Base-by-base conservation (phyloP, 1,139 yeast genomes). In the Hemisphaericaspora xylanilytica region DNA sequence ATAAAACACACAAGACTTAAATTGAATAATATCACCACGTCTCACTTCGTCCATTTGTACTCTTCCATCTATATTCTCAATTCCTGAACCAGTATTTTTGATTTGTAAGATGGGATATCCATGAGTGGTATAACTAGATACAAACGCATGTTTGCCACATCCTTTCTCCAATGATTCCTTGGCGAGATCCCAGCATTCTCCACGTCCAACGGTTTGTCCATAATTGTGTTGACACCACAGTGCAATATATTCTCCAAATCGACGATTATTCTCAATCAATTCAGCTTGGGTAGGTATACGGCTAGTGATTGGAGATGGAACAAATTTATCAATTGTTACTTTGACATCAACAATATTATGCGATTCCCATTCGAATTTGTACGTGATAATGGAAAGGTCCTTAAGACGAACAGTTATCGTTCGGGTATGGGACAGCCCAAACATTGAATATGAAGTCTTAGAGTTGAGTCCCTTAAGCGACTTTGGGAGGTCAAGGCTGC, bases 181-280 rank as follows among this genome's bases (percentile, higher is more conserved):
- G 1, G 88, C 90, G 43, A 84, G 67, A 31, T 85, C 85, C 90
- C 90, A 84, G 59, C 92, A 84, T 53, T 84, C 90, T 8, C 92
- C 92, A 37, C 75, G 61, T 2, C 86, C 87, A 6, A 84, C 85
- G 39, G 67, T 68, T 34, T 67, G 65, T 2, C 84, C 85, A 34
- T 63, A 52, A 32, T 70, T 69, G 29, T 71, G 71, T 49, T 81
- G 84, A 49, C 79, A 68, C 86, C 87, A 83, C 16, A 70, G 58
- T 3, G 86, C 88, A 9, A 83, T 73, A 46, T 75, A 70, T 18
- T 70, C 73, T 3, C 81, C 80, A 51, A 63, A 77, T 32, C 58
- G 59, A 20, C 67, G 56, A 37, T 72, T 70, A 39, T 70, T 72
- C 14, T 54, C 59, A 2, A 63, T 37, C 5, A 81, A 61, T 25